Evolutionary conservation across 2,329 filamentous ascomycete genomes (phyloP), one percentile per base, ranked within the genome.

Genomic region (Coleophoma eucalyptorum): DNA sequence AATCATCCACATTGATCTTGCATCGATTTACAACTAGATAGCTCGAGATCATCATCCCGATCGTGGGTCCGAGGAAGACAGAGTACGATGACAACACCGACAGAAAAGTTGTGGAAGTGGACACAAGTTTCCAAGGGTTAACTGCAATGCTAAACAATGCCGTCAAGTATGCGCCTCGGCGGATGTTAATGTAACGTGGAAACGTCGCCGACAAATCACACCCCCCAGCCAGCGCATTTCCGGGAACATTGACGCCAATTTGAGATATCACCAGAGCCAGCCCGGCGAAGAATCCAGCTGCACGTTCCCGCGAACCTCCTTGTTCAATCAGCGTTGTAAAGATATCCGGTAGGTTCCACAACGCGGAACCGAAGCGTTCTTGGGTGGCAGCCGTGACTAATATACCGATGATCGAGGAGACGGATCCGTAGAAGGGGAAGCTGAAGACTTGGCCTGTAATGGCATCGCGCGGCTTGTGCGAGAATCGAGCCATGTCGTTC

Each of bases 171-270:
- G 71, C 70, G 1, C 79, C 80, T 3, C 79, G 72, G 5, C 77
- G 67, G 51, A 81, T 81, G 60, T 79, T 80, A 63, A 82, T 72
- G 52, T 74, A 80, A 40, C 66, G 69, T 1, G 78, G 77, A 13
- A 72, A 69, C 0, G 65, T 60, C 0, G 67, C 68, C 0, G 70
- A 62, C n/a, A 73, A 49, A 33, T 73, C 70, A 13, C 72, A 69
- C 2, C 70, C 70, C 1, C 69, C 69, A 0, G 68, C 60, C 11
- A 72, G 55, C 0, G 67, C 68, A 31, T 72, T 72, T 0, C 67
- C 67, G 1, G 66, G 62, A 0, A 72, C 55, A 37, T 69, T 72
- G 48, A 67, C 67, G 21, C 68, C 69, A 13, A 72, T 58, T 47
- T 72, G 69, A 1, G 67, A 67, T 5, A 71, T 54, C 10, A 64